Percentiles rank a stretch among this genome's conserved stretches.
Evolutionary conservation across 805 yeast species (phyloP).

Genomic region (Zygosaccharomyces siamensis): DNA sequence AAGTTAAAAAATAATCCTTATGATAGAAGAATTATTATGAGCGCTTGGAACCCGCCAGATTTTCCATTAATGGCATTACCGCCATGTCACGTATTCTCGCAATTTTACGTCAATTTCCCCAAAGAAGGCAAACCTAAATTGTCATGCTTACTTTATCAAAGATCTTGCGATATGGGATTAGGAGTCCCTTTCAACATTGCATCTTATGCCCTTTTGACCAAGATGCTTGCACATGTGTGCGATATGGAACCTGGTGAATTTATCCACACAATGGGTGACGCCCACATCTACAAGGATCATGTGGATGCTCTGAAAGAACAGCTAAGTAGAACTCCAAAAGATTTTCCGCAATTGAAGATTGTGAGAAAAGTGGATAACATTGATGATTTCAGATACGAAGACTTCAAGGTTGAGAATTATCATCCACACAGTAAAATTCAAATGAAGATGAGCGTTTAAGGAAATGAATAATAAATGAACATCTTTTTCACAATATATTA

Average conservation of each 20-base stretch:
- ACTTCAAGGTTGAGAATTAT: constrained; percentile 75
- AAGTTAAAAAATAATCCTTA: constrained; percentile 84
- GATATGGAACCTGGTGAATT: constrained; percentile 95
- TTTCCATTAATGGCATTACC: constrained; percentile 93
- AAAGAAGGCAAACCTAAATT: constrained; percentile 55
- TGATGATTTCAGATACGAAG: constrained; percentile 86
- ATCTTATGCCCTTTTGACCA: constrained; percentile 85
- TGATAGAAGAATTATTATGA: constrained; percentile 88
- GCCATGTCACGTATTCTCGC: constrained; percentile 96
- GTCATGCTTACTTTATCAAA: constrained; percentile 86
- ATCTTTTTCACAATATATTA: background rate
- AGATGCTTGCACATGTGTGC: constrained; percentile 93
- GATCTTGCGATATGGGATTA: constrained; percentile 99
- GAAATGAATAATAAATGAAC: background rate
- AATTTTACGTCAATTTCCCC: constrained; percentile 90
- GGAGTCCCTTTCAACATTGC: constrained; percentile 99
- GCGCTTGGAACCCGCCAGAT: constrained; percentile 99
- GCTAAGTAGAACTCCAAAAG: constrained; percentile 63
- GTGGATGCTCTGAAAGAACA: constrained; percentile 86
- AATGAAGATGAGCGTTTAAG: constrained; percentile 94
- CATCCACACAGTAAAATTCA: constrained; percentile 78
- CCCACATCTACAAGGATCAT: constrained; percentile 92
- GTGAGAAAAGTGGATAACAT: constrained; percentile 63
- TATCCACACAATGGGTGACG: constrained; percentile 93
- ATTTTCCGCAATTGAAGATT: constrained; percentile 75